Base-by-base conservation (phyloP, 768 basidiomycete genomes). In the Cytidiella melzeri region DNA sequence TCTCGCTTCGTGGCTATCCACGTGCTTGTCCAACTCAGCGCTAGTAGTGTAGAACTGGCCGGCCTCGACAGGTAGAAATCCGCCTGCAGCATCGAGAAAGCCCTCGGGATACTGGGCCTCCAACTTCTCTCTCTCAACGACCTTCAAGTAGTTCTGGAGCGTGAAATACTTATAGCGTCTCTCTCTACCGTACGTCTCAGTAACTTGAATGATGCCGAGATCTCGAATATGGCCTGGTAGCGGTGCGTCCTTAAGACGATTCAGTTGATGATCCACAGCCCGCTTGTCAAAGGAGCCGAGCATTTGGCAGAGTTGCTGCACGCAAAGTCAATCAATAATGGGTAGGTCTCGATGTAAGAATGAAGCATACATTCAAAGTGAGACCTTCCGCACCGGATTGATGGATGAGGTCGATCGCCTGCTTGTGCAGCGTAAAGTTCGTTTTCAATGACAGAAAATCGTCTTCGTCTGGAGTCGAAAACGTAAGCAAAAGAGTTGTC, bases 121-220 rank as follows among this genome's bases (percentile, higher is more conserved):
- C 21, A 92, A 72, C 6, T 78, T 76, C 64, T 92, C 87, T 40
- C 73, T 70, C 2, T 71, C 67, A 42, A 92, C 75, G 26, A 90
- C 70, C 25, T 70, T 63, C 25, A 71, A 75, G 65, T 88, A 95
- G 25, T 82, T 79, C 1, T 76, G 73, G 39, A 85, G 63, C 0
- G 89, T 88, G 69, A 81, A 93, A 61, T 91, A 91, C 54, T 91
- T 77, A 62, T 91, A 81, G 20, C 91, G 84, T 24, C 92, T 83
- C 67, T 97, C 90, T 28, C 92, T 81, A 4, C 90, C 90, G 54
- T 76, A 73, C 1, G 81, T 89, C 67, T 96, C 94, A 75, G 85
- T 84, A 24, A 89, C 64, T 30, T 81, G 78, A 19, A 77, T 75
- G 43, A 90, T 77, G 23, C 80, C 75, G 36, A 88, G 70, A 62